Conservation (phyloP, 768 basidiomycete genomes). For the Sistotremastrum niveocremeum region DNA sequence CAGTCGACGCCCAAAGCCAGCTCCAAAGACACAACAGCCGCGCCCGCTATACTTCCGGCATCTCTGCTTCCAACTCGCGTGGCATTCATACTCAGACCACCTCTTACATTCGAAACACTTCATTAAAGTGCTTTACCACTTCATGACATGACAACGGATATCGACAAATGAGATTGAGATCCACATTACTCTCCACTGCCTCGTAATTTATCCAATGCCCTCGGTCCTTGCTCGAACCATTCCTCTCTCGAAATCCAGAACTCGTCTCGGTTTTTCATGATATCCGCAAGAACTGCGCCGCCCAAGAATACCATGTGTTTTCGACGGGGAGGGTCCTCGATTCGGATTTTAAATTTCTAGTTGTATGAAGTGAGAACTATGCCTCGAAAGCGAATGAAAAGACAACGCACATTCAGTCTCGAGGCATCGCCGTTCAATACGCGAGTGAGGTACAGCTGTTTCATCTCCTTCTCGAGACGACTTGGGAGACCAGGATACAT, state of each 20-base stretch:
- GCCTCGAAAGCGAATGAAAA: background rate
- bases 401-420: conserved; percentile 63
- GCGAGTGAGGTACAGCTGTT: conserved; percentile 91
- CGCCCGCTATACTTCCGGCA: no score
- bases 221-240: conserved; percentile 84
- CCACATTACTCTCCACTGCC: conserved; percentile 35
- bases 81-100: no score
- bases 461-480: conserved; percentile 98
- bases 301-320: conserved; percentile 99
- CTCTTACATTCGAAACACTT: no score
- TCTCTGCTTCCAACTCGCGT: no score
- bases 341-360: conserved; percentile 98
- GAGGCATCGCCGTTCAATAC: conserved; percentile 75
- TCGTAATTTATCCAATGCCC: conserved; percentile 76
- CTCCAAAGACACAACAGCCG: no score
- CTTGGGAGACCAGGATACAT: conserved; percentile 99
- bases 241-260: conserved; percentile 95
- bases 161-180: background rate
- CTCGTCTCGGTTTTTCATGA: conserved; percentile 89
- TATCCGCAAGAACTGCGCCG: conserved; percentile 95
- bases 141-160: no score
- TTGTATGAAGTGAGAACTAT: background rate
- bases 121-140: no score
- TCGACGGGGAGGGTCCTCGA: conserved; percentile 94
- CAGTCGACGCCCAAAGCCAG: no score